Conservation (phyloP, 2,329 filamentous ascomycete genomes). For the Passalora sequoiae region DNA sequence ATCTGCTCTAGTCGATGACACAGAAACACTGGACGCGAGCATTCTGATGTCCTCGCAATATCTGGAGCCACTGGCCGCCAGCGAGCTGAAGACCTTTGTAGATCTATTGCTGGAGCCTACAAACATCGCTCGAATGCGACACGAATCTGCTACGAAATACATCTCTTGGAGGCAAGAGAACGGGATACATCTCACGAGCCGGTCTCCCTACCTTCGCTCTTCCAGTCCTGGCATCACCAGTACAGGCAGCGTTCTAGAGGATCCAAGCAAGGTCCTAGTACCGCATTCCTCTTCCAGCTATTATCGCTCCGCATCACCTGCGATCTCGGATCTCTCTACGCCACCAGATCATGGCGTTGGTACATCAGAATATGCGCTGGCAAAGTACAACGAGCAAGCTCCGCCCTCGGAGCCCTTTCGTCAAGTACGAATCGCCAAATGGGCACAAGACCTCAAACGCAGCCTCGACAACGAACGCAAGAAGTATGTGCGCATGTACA, state of each 20-base stretch:
- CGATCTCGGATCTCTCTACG: conserved; percentile 17
- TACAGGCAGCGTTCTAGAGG: conserved; percentile 25
- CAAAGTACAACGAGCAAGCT: conserved; percentile 45
- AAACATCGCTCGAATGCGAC: conserved; percentile 73
- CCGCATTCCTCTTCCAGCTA: conserved; percentile 30
- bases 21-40: conserved; percentile 86
- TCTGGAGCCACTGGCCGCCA: conserved; percentile 69
- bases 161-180: conserved; percentile 58
- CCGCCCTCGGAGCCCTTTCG: conserved; percentile 57
- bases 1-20: conserved; percentile 63
- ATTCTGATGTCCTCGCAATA: conserved; percentile 91
- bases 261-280: conserved; percentile 31
- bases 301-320: conserved; percentile 34
- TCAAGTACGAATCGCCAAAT: conserved; percentile 69
- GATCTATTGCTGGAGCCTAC: conserved; percentile 69
- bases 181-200: conserved; percentile 21
- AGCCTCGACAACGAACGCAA: conserved; percentile 69
- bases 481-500: conserved; percentile 58
- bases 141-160: conserved; percentile 77
- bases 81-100: conserved; percentile 68
- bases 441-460: conserved; percentile 75
- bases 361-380: conserved; percentile 49
- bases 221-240: conserved; percentile 23
- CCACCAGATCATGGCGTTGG: conserved; percentile 11
- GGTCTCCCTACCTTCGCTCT: conserved; percentile 21